phyloP scores from a whole-genome alignment of 2,329 filamentous ascomycete genomes.

The Cryoendolithus antarcticus region DNA sequence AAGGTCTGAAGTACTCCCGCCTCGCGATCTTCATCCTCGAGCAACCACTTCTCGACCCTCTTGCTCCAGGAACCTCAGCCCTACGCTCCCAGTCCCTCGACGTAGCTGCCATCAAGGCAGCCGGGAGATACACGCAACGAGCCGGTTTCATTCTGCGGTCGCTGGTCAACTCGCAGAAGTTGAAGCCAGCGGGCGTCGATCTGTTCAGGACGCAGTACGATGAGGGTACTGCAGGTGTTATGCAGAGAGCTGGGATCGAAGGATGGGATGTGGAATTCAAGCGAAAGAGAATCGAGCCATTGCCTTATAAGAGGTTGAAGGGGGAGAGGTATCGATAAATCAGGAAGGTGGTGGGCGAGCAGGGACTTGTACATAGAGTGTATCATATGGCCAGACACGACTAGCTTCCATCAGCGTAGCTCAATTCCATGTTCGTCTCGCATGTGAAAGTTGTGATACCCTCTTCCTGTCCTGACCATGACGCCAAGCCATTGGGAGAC shows the following conservation, averaged over 20 bases:
- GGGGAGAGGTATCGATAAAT: conserved; percentile 33
- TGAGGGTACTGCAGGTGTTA: conserved; percentile 72
- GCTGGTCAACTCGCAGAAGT: conserved; percentile 56
- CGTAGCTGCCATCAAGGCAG: conserved; percentile 63
- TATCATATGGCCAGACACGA: too few relatives aligned
- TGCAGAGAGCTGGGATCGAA: conserved; percentile 63
- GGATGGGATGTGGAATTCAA: conserved; percentile 78
- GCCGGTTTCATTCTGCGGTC: conserved; percentile 64
- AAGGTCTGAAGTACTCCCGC: conserved; percentile 84
- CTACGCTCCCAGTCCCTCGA: conserved; percentile 63
- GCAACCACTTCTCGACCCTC: conserved; percentile 48
- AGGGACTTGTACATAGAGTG: too few relatives aligned
- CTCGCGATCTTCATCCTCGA: conserved; percentile 73
- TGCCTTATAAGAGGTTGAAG: conserved; percentile 50
- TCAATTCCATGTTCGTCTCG: too few relatives aligned
- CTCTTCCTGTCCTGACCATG: too few relatives aligned
- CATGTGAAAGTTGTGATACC: too few relatives aligned
- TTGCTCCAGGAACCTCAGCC: conserved; percentile 37
- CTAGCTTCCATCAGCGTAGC: too few relatives aligned
- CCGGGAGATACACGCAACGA: conserved; percentile 20
- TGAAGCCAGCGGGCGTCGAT: conserved; percentile 67
- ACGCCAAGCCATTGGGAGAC: too few relatives aligned
- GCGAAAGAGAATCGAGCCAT: conserved; percentile 58
- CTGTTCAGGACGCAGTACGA: conserved; percentile 89
- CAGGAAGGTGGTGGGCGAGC: neutral